These are phyloP conservation scores for Tuber brumale DNA, from an alignment of 495 filamentous ascomycete genomes.

Conservation along the genomic window DNA sequence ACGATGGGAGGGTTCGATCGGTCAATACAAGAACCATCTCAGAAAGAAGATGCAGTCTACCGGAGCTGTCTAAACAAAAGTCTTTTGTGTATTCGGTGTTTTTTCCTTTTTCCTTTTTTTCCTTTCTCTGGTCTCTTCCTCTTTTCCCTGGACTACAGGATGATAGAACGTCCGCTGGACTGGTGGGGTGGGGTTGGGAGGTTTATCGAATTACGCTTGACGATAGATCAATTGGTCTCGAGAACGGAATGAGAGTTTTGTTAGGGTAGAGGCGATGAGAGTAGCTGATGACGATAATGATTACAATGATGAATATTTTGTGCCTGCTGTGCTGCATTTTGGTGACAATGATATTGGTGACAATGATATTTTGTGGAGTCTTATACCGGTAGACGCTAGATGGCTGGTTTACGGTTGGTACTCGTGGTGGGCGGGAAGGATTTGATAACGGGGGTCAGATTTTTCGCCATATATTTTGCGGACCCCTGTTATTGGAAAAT, in stretches of 20 bases:
- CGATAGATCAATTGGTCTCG: neutral
- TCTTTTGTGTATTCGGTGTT: constrained; percentile 11
- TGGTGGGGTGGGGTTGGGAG: neutral
- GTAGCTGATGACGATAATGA: neutral
- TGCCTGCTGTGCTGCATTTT: neutral
- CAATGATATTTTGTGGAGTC: neutral
- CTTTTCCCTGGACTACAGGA: constrained; percentile 27
- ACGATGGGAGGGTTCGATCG: constrained; percentile 82
- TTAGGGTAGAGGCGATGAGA: neutral
- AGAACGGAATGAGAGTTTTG: neutral
- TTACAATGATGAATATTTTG: neutral
- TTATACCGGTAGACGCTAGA: neutral
- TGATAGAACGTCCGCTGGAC: constrained; percentile 21
- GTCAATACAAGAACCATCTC: constrained; percentile 94
- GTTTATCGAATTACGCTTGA: neutral
- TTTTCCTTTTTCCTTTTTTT: constrained; percentile 22
- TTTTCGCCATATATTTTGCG: too few species aligned
- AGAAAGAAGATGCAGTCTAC: constrained; percentile 85
- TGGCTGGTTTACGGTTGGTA: neutral
- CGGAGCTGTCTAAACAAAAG: constrained; percentile 34
- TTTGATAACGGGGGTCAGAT: too few species aligned
- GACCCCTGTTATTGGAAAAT: too few species aligned
- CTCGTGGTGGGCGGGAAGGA: too few species aligned
- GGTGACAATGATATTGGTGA: neutral
- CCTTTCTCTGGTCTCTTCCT: constrained; percentile 25